Conservation (phyloP, 176 grass and related monocot species). For the Typha latifolia region DNA sequence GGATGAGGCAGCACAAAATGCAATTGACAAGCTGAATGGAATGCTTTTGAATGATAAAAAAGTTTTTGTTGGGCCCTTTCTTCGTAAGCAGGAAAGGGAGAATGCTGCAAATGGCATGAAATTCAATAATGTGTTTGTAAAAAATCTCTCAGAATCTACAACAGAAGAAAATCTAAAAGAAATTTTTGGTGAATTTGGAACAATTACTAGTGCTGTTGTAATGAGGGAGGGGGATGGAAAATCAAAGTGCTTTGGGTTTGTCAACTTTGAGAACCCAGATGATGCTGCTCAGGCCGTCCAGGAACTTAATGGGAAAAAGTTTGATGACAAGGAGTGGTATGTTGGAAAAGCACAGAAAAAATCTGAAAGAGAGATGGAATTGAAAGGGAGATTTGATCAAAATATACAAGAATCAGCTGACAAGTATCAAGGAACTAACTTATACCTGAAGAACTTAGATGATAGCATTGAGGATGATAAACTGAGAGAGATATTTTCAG, state of each 20-base stretch:
- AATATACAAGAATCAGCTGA: slow-evolving; percentile 45
- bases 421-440: slow-evolving; percentile 45
- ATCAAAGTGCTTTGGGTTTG: slow-evolving; percentile 59
- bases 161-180: slow-evolving; percentile 40
- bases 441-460: slow-evolving; percentile 65
- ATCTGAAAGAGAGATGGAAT: slow-evolving; percentile 48
- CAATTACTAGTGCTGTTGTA: slow-evolving; percentile 53
- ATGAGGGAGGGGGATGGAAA: slow-evolving; percentile 53
- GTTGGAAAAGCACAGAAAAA: slow-evolving; percentile 70
- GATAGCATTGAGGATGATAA: slow-evolving; percentile 53
- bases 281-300: slow-evolving; percentile 46
- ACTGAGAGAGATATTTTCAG: slow-evolving; percentile 43
- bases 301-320: slow-evolving; percentile 51
- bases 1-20: slow-evolving; percentile 44
- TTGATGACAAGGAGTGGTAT: slow-evolving; percentile 61
- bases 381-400: slow-evolving; percentile 61
- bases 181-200: slow-evolving; percentile 40
- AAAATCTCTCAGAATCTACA: slow-evolving; percentile 47
- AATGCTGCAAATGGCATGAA: slow-evolving; percentile 35
- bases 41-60: slow-evolving; percentile 71
- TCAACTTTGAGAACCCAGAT: slow-evolving; percentile 58
- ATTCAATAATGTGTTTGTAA: slow-evolving; percentile 65
- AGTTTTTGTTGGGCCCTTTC: slow-evolving; percentile 67
- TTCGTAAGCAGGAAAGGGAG: slow-evolving; percentile 58
- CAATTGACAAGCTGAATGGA: slow-evolving; percentile 61